Evolutionary conservation across 2,329 filamentous ascomycete genomes (phyloP).

Genomic region (Cytospora schulzeri): DNA sequence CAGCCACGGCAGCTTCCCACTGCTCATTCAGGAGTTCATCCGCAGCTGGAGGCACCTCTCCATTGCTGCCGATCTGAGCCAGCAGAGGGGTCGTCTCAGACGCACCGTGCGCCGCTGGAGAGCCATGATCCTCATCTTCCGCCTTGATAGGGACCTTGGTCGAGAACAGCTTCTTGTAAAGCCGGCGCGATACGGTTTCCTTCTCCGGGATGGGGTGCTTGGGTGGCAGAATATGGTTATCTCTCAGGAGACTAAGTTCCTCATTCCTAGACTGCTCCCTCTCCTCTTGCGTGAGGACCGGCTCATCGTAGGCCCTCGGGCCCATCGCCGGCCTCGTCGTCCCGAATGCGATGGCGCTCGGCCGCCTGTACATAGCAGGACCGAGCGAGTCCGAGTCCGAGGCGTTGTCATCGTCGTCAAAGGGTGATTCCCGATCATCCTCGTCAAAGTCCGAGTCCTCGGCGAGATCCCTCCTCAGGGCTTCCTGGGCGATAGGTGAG

Average conservation of each 20-base stretch:
- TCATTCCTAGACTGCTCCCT: slow-evolving; percentile 58
- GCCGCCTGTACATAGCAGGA: slow-evolving; percentile 69
- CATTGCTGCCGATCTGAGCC: slow-evolving; percentile 21
- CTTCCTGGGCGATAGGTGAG: slow-evolving; percentile 68
- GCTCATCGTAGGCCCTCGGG: slow-evolving; percentile 51
- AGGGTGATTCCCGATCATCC: slow-evolving; percentile 31
- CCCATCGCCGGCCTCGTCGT: slow-evolving; percentile 71
- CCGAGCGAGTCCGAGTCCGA: slow-evolving; percentile 39
- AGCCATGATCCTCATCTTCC: slow-evolving; percentile 43
- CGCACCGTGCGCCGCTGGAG: slow-evolving; percentile 63
- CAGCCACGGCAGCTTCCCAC: slow-evolving; percentile 83
- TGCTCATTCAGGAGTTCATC: slow-evolving; percentile 67
- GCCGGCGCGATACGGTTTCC: slow-evolving; percentile 40
- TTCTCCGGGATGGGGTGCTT: slow-evolving; percentile 49
- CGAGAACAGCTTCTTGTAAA: slow-evolving; percentile 54
- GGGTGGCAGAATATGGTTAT: slow-evolving; percentile 67
- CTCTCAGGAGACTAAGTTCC: slow-evolving; percentile 62
- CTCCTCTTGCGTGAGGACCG: slow-evolving; percentile 56
- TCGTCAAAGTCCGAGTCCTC: slow-evolving; percentile 63
- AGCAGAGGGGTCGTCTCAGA: slow-evolving; percentile 48
- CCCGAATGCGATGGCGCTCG: slow-evolving; percentile 74
- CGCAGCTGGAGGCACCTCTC: slow-evolving; percentile 46
- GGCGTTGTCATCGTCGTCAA: slow-evolving; percentile 37
- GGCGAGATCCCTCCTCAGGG: slow-evolving; percentile 67
- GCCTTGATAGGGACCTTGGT: slow-evolving; percentile 50